Evolutionary conservation across 2,329 filamentous ascomycete species (phyloP), one percentile per base, ranked within the genome.

Genomic region (Alternaria gaisen): DNA sequence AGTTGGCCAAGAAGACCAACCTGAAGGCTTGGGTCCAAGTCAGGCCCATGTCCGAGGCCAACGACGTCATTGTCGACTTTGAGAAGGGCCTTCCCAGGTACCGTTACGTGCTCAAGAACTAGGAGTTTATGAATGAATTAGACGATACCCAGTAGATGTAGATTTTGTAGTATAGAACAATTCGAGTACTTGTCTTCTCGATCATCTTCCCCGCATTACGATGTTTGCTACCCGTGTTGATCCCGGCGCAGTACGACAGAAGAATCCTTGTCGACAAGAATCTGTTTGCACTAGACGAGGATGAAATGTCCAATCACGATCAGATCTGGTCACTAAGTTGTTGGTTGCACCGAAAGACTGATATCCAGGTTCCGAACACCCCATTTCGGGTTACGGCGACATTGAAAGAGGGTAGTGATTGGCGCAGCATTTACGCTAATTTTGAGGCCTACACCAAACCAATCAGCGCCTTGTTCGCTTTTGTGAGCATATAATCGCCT

Each of bases 1-100:
- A 81, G 24, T 78, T 82, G 64, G 80, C 77, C 1, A 79, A 76
- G 41, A 69, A 72, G 43, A 75, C 80, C 41, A 65, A 74, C 38
- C 74, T 82, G 58, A 73, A 80, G 65, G 79, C 81, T n/a, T 79
- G 78, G 75, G 64, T 81, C 4, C 73, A 82, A 64, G 72, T 72
- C 24, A 80, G 80, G 56, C 75, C 77, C 5, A 80, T 83, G 80
- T 75, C 68, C 1, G 70, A 73, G 32, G 72, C 72, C 14, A 75
- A 75, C 55, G 67, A 77, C 53, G 81, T 80, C 5, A 67, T 82
- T 24, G 62, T 71, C 42, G 67, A 76, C 34, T 80, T 83, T 56
- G 65, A 76, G 43, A 73, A 72, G 46, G 80, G 80, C 2, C 66
- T 78, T 44, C 80, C 82, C 68, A 75, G 80, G 58, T 83, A 81